Base-by-base conservation (phyloP, 805 yeast genomes). In the Saturnispora galanensis region DNA sequence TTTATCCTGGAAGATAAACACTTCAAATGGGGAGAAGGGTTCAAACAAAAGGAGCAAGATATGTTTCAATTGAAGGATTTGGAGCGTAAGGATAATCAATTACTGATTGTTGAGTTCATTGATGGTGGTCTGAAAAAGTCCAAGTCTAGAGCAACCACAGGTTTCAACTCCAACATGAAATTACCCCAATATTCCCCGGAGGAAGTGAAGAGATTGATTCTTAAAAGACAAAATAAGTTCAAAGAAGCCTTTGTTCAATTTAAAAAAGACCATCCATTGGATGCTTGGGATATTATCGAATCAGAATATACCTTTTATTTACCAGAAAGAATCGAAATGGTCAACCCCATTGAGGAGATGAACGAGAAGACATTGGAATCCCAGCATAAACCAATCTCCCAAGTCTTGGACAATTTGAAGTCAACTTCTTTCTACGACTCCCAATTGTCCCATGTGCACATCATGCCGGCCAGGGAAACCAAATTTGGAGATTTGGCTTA, bases 101-200 rank as follows among this genome's bases (percentile, higher is more conserved):
- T 84, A 8, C 65, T 89, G 26, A 68, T 85, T 1, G 83, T 89
- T 56, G 89, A 83, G 51, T 85, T 89, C 59, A 69, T 76, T 13
- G 95, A 89, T 59, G 84, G 83, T 11, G 68, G 71, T 47, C 56
- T 73, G 54, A 52, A 66, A 54, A 73, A 67, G 53, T 76, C 65
- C 51, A 75, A 69, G 67, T 21, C 26, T 21, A 21, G 26, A 5
- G 73, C 65, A 35, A 73, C 60, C 64, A 54, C 66, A 11, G 58
- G 67, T 4, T 66, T 56, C 51, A 67, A 58, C 41, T 63, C 71
- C 5, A 73, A 71, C 39, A 66, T 79, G 47, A 69, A 65, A 38
- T 50, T 75, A 13, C 77, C 79, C 1, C 69, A 67, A 2, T 72
- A 77, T 48, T 63, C 77, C 0, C 69, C 76, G 2, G 77, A 71